These are phyloP conservation scores for Sphenostylis stenocarpa DNA, from an alignment of 306 rosid genomes.

Conservation along the genomic window DNA sequence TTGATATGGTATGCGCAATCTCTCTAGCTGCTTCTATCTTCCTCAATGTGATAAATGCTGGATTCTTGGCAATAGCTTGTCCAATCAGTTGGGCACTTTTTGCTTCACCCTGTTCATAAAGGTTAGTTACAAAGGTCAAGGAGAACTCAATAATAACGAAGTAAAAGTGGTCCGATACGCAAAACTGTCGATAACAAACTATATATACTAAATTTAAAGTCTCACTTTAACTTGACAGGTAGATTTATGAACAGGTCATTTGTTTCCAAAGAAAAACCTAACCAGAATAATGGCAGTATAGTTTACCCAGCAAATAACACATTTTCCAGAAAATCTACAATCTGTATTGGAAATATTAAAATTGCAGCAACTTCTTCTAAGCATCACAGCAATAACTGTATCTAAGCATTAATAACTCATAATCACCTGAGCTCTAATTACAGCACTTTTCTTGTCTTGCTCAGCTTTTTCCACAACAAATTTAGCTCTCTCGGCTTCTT, in stretches of 20 bases:
- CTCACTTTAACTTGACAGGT: not conserved
- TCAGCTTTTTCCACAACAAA: conserved; percentile 90
- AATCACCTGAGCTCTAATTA: conserved; percentile 84
- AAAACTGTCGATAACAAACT: conserved; percentile 7
- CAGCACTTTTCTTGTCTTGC: conserved; percentile 87
- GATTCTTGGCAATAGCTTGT: conserved; percentile 75
- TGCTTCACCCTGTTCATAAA: conserved; percentile 72
- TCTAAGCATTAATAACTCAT: conserved; percentile 6
- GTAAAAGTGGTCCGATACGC: not conserved
- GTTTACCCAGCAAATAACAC: not conserved
- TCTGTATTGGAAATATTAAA: not conserved
- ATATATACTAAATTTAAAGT: not conserved
- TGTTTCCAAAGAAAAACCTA: not conserved
- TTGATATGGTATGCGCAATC: conserved; percentile 66
- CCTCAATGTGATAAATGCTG: conserved; percentile 77
- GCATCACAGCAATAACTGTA: not conserved
- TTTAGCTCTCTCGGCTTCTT: conserved; percentile 96
- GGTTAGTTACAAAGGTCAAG: not conserved
- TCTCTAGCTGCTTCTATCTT: conserved; percentile 95
- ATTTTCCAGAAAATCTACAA: not conserved
- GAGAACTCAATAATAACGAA: not conserved
- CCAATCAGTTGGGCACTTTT: conserved; percentile 80
- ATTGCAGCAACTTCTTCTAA: conserved; percentile 14
- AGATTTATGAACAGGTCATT: not conserved
- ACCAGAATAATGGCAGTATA: not conserved